Evolutionary conservation across 140 eudicot genomes (phyloP).

Genomic region (Flaveria floridana): DNA sequence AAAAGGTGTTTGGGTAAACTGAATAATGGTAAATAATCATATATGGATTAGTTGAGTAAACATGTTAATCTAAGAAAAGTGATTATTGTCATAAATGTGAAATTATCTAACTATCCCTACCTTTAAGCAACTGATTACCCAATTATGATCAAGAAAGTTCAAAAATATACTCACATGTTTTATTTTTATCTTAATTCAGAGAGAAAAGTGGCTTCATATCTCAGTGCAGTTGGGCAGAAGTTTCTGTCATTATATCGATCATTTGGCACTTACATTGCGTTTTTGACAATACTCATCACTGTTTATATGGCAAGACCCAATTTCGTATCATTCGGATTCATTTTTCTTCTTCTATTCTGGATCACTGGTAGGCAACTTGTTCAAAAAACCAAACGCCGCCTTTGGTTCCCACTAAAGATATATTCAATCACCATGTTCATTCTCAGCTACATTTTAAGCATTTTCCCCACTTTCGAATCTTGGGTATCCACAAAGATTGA

Average conservation of each 20-base stretch:
- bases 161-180: conserved; percentile 15
- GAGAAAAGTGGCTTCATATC: conserved; percentile 56
- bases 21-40: not conserved
- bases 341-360: conserved; percentile 61
- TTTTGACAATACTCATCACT: conserved; percentile 50
- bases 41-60: conserved; percentile 6
- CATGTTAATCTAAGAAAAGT: conserved; percentile 3
- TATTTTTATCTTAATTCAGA: conserved; percentile 40
- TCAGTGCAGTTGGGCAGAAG: conserved; percentile 54
- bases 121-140: not conserved
- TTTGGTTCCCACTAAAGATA: conserved; percentile 60
- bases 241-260: conserved; percentile 60
- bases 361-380: conserved; percentile 67
- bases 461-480: conserved; percentile 42
- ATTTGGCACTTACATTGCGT: conserved; percentile 64
- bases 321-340: conserved; percentile 58
- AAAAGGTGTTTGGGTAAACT: conserved; percentile 17
- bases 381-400: conserved; percentile 58
- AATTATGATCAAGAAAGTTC: not conserved
- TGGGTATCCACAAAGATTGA: conserved; percentile 48
- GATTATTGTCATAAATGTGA: not conserved
- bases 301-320: conserved; percentile 54
- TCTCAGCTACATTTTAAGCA: conserved; percentile 47
- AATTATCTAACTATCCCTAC: conserved; percentile 6
- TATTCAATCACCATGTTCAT: conserved; percentile 48